Evolutionary conservation across 1,139 yeast genomes (phyloP).

Genomic region (Kodamaea sp.): DNA sequence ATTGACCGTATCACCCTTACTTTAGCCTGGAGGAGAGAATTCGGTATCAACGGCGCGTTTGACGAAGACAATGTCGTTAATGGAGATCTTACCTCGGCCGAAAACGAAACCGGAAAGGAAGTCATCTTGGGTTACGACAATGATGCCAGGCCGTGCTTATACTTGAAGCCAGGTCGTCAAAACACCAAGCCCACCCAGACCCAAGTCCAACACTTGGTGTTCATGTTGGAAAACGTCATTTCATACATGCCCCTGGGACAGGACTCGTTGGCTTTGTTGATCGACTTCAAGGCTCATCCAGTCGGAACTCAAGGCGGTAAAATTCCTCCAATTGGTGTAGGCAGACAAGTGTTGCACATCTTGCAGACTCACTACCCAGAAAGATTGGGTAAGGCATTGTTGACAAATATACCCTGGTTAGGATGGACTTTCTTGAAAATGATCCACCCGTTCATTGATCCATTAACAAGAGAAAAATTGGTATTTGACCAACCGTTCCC

Average conservation of each 20-base stretch:
- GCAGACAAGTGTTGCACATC: constrained; percentile 81
- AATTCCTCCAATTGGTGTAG: constrained; percentile 80
- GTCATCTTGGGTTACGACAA: constrained; percentile 49
- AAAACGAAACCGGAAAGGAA: constrained; percentile 51
- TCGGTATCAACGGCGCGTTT: constrained; percentile 36
- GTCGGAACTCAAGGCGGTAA: constrained; percentile 57
- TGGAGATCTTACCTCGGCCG: constrained; percentile 32
- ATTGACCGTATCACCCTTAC: constrained; percentile 44
- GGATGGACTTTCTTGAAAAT: constrained; percentile 88
- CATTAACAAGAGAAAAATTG: constrained; percentile 87
- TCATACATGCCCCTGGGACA: constrained; percentile 54
- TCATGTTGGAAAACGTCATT: constrained; percentile 49
- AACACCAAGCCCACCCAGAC: constrained; percentile 45
- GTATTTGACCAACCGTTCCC: constrained; percentile 88
- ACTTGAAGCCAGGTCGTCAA: constrained; percentile 51
- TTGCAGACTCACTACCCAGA: constrained; percentile 96
- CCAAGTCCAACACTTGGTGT: constrained; percentile 52
- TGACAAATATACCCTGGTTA: constrained; percentile 90
- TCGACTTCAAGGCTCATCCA: constrained; percentile 47
- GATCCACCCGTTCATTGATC: constrained; percentile 93
- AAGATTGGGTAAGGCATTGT: constrained; percentile 84
- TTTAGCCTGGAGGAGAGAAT: constrained; percentile 50
- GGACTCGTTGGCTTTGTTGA: constrained; percentile 47
- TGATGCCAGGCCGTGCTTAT: constrained; percentile 50
- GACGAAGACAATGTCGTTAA: constrained; percentile 38